phyloP scores from a whole-genome alignment of 257 asterid genomes.

The Solanum pinnatisectum region DNA sequence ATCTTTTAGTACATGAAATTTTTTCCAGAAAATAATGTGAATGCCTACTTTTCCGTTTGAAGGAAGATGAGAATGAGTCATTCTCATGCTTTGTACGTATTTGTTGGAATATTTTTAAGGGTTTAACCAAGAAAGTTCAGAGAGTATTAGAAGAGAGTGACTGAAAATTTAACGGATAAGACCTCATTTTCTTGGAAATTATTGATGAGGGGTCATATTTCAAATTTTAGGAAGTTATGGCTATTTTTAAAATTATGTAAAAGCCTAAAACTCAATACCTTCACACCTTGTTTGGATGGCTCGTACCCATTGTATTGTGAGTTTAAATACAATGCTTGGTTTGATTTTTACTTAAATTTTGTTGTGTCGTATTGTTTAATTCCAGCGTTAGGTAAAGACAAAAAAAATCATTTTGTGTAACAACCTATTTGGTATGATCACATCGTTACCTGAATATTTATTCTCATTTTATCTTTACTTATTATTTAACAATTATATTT shows the following conservation, averaged over 20 bases:
- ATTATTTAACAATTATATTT: no score
- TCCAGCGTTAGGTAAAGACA: neutral
- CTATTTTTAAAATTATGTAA: neutral
- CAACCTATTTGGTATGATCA: neutral
- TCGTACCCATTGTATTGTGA: neutral
- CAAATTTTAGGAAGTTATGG: neutral
- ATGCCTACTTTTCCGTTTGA: neutral
- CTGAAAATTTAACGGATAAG: neutral
- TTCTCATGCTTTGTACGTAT: neutral
- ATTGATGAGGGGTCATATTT: neutral
- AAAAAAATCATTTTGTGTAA: no score
- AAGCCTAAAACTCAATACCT: neutral
- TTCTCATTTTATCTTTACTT: no score
- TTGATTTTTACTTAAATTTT: neutral
- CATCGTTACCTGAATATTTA: neutral
- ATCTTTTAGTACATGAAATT: no score
- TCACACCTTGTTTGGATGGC: neutral
- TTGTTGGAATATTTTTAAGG: neutral
- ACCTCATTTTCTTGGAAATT: neutral
- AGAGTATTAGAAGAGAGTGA: neutral
- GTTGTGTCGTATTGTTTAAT: no score
- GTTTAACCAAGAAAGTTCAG: neutral
- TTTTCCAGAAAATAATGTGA: neutral
- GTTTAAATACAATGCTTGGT: no score
- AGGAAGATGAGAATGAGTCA: neutral